A percentile compares a stretch with the other conserved stretches of the same genome.
These are phyloP conservation scores for Pseudogymnoascus sp. DNA, from an alignment of 2,329 filamentous ascomycete species.

Conservation along the genomic window DNA sequence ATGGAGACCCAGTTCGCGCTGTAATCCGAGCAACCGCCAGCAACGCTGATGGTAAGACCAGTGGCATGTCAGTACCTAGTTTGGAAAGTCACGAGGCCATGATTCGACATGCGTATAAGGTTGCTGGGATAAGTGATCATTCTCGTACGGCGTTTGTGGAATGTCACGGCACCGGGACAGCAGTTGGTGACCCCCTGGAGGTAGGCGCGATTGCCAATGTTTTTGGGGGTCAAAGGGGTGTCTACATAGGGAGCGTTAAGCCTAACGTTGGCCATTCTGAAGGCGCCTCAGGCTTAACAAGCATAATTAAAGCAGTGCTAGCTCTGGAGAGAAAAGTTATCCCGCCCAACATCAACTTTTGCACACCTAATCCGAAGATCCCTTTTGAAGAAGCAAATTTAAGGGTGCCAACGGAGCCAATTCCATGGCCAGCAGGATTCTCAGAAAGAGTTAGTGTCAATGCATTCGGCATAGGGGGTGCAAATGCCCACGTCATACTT, in stretches of 20 bases:
- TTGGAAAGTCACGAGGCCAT: slow-evolving; percentile 28
- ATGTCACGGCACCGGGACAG: slow-evolving; percentile 2
- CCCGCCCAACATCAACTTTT: slow-evolving; percentile 19
- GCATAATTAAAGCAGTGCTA: slow-evolving; percentile 22
- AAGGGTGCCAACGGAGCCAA: slow-evolving; percentile 8
- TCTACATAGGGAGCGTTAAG: slow-evolving; percentile 19
- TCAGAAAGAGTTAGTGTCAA: slow-evolving; percentile 10
- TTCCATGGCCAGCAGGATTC: slow-evolving; percentile 10
- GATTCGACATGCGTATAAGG: slow-evolving; percentile 28
- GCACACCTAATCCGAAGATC: slow-evolving; percentile 27
- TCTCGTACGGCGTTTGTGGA: slow-evolving; percentile 15
- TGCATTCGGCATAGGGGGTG: slow-evolving; percentile 18
- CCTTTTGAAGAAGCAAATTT: background rate
- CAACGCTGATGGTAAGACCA: slow-evolving; percentile 39
- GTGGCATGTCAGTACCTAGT: slow-evolving; percentile 38
- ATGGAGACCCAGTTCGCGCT: slow-evolving; percentile 36
- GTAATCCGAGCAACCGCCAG: slow-evolving; percentile 35
- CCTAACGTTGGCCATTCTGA: slow-evolving; percentile 25
- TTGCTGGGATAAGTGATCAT: slow-evolving; percentile 9
- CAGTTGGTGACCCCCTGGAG: slow-evolving; percentile 16
- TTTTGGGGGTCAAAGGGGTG: slow-evolving; percentile 17
- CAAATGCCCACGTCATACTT: slow-evolving; percentile 19
- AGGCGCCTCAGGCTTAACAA: slow-evolving; percentile 19
- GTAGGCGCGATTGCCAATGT: slow-evolving; percentile 12
- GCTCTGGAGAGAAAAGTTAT: slow-evolving; percentile 19